Base-by-base conservation (phyloP, 805 yeast species). In the Ogataea zsoltii region DNA sequence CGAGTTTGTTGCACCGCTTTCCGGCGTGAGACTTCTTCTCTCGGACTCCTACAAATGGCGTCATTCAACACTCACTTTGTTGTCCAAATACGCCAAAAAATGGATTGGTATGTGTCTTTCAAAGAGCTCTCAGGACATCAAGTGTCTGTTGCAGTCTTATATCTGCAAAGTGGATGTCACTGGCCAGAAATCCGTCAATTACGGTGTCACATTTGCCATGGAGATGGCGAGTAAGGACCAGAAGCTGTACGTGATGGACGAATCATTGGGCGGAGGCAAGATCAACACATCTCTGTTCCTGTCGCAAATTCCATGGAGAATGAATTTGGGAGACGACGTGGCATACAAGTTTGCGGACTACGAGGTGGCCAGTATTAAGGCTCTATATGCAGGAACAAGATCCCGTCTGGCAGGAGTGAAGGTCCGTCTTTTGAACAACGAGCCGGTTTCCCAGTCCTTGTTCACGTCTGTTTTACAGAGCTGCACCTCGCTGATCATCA, bases 161-260 rank as follows among this genome's bases (percentile, higher is more conserved):
- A 79, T 90, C 3, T 75, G 88, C 1, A 57, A 53, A 25, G 59
- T 58, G 7, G 62, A 63, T 18, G 44, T 41, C 38, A 46, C 50
- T 5, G 42, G 54, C 25, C 51, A 46, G 16, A 56, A 58, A 46
- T 46, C 52, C 2, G 76, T 87, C 33, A 83, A 86, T 45, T 82
- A 77, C 57, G 98, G 98, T 44, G 84, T 90, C 39, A 83, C 96
- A 0, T 88, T 92, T 72, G 98, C 99, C 0, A 69, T 91, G 46
- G 94, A 88, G 53, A 77, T 89, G 83, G 96, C 96, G 1, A 89
- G 94, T 3, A 63, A 77, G 23, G 95, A 88, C 56, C 69, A 83
- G 35, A 94, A 86, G 56, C 63, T 83, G 23, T 74, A 79, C 2
- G 75, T 76, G 61, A 75, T 41, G 48, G 67, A 46, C 54, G 68